phyloP scores from a whole-genome alignment of 192 early-diverging fungal genomes.

The Jimgerdemannia flammicorona region DNA sequence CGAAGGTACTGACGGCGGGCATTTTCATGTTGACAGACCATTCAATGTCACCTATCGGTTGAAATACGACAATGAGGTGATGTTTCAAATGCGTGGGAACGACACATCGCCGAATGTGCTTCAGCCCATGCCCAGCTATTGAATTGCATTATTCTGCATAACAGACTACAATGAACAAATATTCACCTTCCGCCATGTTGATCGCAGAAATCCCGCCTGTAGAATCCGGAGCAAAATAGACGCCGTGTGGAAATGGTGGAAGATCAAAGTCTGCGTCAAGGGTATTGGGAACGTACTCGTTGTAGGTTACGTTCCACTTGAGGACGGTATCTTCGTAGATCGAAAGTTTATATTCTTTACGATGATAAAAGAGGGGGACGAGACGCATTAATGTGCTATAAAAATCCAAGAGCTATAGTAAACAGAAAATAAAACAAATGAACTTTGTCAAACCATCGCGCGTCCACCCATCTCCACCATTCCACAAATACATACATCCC shows the following conservation, averaged over 20 bases:
- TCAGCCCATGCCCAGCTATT: no score
- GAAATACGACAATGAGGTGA: not conserved
- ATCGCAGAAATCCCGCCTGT: conserved; percentile 29
- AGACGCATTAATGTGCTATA: no score
- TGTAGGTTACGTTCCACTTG: conserved; percentile 32
- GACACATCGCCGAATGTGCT: no score
- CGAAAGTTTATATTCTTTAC: conserved; percentile 51
- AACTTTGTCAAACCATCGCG: not conserved
- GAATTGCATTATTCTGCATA: no score
- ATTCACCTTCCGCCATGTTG: conserved; percentile 19
- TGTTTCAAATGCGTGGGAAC: no score
- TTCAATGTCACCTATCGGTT: conserved; percentile 31
- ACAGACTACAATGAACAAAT: not conserved
- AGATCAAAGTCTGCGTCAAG: conserved; percentile 20
- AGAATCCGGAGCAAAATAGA: conserved; percentile 34
- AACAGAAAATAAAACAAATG: no score
- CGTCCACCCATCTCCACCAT: no score
- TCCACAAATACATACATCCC: no score
- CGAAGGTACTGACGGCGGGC: conserved; percentile 53
- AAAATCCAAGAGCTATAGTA: no score
- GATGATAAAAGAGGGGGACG: not conserved
- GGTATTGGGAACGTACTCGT: conserved; percentile 38
- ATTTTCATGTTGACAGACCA: conserved; percentile 50
- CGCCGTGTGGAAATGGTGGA: conserved; percentile 15
- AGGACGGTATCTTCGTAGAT: conserved; percentile 42